Conservation (phyloP, 164 flowering plant species). For the Macadamia tetraphylla region DNA sequence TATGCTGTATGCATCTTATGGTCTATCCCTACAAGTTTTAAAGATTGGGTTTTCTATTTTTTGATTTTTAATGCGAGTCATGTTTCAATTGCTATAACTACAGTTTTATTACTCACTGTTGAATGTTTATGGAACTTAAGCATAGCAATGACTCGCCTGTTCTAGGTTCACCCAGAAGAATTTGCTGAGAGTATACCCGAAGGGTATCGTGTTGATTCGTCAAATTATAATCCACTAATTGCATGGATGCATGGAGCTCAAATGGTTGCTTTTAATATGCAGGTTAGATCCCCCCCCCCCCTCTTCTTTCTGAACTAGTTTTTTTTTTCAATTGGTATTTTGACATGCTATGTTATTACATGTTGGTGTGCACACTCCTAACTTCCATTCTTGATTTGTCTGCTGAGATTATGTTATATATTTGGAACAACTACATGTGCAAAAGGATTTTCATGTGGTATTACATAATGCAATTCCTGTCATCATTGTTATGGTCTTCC, state of each 20-base stretch:
- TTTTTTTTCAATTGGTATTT: background rate
- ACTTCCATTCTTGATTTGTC: background rate
- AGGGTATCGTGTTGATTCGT: constrained; percentile 37
- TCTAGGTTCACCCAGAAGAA: constrained; percentile 41
- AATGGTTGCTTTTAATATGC: constrained; percentile 54
- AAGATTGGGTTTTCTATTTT: background rate
- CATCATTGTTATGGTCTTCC: no score
- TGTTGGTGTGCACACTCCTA: background rate
- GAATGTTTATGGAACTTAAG: background rate
- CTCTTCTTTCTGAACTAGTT: background rate
- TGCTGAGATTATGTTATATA: background rate
- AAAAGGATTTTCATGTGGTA: background rate
- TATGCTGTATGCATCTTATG: background rate
- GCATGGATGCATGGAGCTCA: constrained; percentile 54
- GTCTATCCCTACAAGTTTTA: background rate
- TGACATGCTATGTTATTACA: background rate
- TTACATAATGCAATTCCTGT: background rate
- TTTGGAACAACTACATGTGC: background rate
- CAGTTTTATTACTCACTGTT: no score
- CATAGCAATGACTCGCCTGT: background rate
- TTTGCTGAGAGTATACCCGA: constrained; percentile 40
- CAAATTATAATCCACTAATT: constrained; percentile 39
- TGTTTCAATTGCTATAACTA: background rate
- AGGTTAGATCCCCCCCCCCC: constrained; percentile 21
- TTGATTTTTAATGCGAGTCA: background rate